Base-by-base conservation (phyloP, 805 yeast species). In the Suhomyces prunicola region DNA sequence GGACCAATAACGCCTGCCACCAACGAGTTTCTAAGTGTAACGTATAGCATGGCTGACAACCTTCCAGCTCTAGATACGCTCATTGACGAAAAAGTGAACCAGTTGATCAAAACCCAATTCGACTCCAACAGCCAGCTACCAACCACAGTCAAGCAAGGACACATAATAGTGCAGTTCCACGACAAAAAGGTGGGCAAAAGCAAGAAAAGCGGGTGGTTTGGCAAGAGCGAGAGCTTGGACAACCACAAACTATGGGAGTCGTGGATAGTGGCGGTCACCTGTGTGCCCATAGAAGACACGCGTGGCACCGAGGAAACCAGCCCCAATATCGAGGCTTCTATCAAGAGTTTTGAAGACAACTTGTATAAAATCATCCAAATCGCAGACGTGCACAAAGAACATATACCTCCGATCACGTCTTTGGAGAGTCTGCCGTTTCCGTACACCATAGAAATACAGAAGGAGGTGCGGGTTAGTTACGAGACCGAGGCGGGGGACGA, bases 331-430 rank as follows among this genome's bases (percentile, higher is more conserved):
- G 60, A 68, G 59, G 47, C 77, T 63, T 62, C 82, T 0, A 60
- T 70, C 8, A 59, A 60, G 13, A 72, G 76, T 49, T 76, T 76
- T 55, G 76, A 74, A 52, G 53, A 60, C n/a, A 70, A 67, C 50
- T 54, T 88, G 45, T 56, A 73, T 49, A 67, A 72, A 51, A 78
- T 87, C n/a, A 68, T 82, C 35, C 77, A 79, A 13, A 66, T 71
- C n/a, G 82, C 76, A 13, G 87, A 86, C 60, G 60, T 64, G 6
- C 76, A 85, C 60, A 85, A 82, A 60, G 80, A 76, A 47, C 91
- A 86, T 58, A 83, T 89, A 2, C 96, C 96, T 3, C 87, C 89
- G 0, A 86, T 88, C 23, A 81, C 86, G 15, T 79, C 88, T 1
- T 71, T 84, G 13, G 90, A 86, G 3, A 70, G 79, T 27, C 70